phyloP scores from a whole-genome alignment of 345 rosid species.

The Salix exigua region DNA sequence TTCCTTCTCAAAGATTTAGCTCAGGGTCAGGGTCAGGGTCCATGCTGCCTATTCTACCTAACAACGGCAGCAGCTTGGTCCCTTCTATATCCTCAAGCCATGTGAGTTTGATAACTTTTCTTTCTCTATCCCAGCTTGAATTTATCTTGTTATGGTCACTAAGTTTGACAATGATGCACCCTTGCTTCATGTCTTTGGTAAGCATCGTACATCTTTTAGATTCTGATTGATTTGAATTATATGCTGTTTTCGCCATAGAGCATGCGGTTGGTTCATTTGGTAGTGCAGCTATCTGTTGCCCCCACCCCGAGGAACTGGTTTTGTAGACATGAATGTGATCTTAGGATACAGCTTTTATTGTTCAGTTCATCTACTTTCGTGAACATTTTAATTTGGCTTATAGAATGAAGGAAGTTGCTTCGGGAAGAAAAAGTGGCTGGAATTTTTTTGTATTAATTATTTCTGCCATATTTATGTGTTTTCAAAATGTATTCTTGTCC shows the following conservation, averaged over 20 bases:
- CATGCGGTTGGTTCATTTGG: background rate
- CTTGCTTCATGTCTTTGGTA: slow-evolving; percentile 6
- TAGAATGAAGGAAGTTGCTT: background rate
- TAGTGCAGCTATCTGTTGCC: background rate
- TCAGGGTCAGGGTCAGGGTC: slow-evolving; percentile 35
- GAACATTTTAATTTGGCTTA: background rate
- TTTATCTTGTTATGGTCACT: background rate
- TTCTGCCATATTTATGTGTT: background rate
- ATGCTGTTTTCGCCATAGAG: background rate
- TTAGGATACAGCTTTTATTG: background rate
- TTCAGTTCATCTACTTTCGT: background rate
- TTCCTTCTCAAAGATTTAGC: slow-evolving; percentile 49
- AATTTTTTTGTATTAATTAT: background rate
- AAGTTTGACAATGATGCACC: background rate
- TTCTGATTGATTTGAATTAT: background rate
- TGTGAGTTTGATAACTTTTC: slow-evolving; percentile 31
- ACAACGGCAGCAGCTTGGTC: slow-evolving; percentile 24
- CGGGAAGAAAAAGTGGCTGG: background rate
- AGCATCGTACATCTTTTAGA: background rate
- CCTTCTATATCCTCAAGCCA: slow-evolving; percentile 36
- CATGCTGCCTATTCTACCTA: slow-evolving; percentile 34
- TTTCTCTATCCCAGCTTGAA: background rate
- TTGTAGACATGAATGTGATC: background rate
- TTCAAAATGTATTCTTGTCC: too few species aligned
- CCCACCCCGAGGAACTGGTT: background rate